Conservation (phyloP, 2,329 filamentous ascomycete genomes). For the Hypoxylon sp. region DNA sequence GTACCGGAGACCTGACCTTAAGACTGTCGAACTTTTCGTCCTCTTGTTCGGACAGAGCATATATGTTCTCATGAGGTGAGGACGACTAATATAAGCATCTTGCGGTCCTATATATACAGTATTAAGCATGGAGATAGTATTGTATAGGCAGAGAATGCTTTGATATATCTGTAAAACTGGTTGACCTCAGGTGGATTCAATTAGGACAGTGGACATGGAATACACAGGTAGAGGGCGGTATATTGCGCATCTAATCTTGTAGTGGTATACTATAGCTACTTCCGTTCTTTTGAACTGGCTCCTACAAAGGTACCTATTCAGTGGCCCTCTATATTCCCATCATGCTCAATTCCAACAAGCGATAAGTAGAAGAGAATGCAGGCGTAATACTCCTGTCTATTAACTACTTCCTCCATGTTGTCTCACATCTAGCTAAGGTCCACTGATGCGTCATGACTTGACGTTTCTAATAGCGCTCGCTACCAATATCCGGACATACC, state of each 20-base stretch:
- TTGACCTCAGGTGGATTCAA: background rate
- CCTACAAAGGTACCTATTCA: background rate
- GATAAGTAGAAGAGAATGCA: constrained; percentile 4
- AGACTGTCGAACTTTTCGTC: background rate
- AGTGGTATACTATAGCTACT: background rate
- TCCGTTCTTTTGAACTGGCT: background rate
- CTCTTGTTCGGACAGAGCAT: background rate
- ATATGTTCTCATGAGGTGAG: too few species aligned
- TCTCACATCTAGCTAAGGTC: background rate
- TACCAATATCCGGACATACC: constrained; percentile 51
- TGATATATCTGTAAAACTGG: background rate
- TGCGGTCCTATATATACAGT: too few species aligned
- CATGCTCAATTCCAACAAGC: background rate
- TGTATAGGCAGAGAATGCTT: background rate
- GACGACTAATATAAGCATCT: too few species aligned
- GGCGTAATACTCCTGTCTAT: background rate
- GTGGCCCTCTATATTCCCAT: background rate
- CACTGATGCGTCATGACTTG: constrained; percentile 37
- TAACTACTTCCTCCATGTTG: background rate
- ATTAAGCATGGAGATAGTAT: background rate
- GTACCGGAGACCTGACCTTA: background rate
- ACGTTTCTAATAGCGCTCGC: constrained; percentile 47
- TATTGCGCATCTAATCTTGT: background rate
- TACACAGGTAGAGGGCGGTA: background rate
- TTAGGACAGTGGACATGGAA: background rate